Base-by-base conservation (phyloP, 1,284 basidiomycete genomes). In the Cutaneotrichosporon cutaneum region DNA sequence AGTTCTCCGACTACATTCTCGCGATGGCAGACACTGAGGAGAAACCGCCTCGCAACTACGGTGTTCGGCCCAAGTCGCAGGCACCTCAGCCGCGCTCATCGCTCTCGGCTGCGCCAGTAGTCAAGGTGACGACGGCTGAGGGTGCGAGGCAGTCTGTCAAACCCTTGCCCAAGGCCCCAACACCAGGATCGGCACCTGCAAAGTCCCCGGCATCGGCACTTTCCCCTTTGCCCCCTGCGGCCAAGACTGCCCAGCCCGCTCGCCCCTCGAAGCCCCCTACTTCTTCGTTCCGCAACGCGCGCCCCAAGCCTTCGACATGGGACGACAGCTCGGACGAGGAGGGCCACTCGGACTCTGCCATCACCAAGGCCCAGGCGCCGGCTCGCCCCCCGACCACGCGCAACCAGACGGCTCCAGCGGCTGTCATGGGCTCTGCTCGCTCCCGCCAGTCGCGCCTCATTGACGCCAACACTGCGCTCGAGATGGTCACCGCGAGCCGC, bases 1-100 rank as follows among this genome's bases (percentile, higher is more conserved):
- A 77, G 48, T 77, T 70, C 56, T 70, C 71, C 5, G 54, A 67
- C 21, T 73, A 76, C 63, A 73, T 77, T 39, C 30, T 66, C 6
- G 73, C 73, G 4, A 54, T 77, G 9, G 65, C 71, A 13, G 61
- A 68, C 26, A 60, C 70, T 6, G 72, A 74, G 53, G 69, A 71
- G 5, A 24, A 53, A 21, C 66, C 60, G 9, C 47, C 56, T 21
- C 27, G 33, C 10, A 32, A 44, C 6, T 30, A 32, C 27, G 18
- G 27, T 10, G 48, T 51, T 16, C 47, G 54, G 30, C 45, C 48
- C 9, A n/a, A 30, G 26, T 27, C 52, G 33, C 26, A 33, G 24
- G 18, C 54, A 50, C 36, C 33, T 11, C 56, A 32, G n/a, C 42
- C 22, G 21, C 52, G 51, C 22, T 42, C 39, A 7, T 42, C 39